Conservation (phyloP, 2,329 filamentous ascomycete species). For the Colletotrichum sp. region DNA sequence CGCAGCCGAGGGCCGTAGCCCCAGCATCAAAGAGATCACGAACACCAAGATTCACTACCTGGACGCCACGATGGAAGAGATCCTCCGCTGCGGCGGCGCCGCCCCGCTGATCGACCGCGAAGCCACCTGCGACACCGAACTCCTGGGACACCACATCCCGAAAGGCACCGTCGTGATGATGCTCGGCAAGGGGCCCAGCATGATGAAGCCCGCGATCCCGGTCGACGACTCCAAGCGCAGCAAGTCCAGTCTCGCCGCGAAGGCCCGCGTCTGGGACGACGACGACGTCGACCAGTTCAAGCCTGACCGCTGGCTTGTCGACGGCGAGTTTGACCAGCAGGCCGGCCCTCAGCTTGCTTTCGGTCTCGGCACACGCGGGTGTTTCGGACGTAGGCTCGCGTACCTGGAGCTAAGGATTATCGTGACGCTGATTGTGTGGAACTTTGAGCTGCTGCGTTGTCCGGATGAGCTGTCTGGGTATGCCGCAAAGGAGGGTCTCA, state of each 20-base stretch:
- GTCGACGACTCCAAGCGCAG: conserved; percentile 33
- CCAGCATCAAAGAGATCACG: conserved; percentile 33
- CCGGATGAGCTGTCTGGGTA: conserved; percentile 22
- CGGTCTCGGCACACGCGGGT: conserved; percentile 38
- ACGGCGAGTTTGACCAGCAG: conserved; percentile 30
- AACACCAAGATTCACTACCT: conserved; percentile 33
- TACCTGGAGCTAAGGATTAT: conserved; percentile 39
- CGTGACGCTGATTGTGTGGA: conserved; percentile 41
- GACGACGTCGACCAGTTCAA: conserved; percentile 33
- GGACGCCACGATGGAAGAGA: conserved; percentile 42
- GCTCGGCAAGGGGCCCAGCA: conserved; percentile 29
- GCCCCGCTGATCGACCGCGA: conserved; percentile 33
- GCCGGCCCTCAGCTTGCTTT: conserved; percentile 41
- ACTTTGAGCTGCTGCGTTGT: conserved; percentile 38
- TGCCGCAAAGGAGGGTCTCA: conserved; percentile 14
- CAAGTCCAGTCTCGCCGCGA: conserved; percentile 23
- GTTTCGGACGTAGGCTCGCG: conserved; percentile 42
- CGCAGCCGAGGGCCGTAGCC: conserved; percentile 24
- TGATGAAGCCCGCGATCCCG: conserved; percentile 28
- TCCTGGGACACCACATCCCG: conserved; percentile 37
- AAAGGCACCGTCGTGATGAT: conserved; percentile 36
- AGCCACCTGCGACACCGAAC: conserved; percentile 33
- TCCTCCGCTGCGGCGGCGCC: conserved; percentile 34
- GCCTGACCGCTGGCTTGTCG: conserved; percentile 42
- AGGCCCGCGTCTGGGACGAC: conserved; percentile 34